Evolutionary conservation across 148 eudicot genomes (phyloP).

Genomic region (Amaranthus hypochondriacus): DNA sequence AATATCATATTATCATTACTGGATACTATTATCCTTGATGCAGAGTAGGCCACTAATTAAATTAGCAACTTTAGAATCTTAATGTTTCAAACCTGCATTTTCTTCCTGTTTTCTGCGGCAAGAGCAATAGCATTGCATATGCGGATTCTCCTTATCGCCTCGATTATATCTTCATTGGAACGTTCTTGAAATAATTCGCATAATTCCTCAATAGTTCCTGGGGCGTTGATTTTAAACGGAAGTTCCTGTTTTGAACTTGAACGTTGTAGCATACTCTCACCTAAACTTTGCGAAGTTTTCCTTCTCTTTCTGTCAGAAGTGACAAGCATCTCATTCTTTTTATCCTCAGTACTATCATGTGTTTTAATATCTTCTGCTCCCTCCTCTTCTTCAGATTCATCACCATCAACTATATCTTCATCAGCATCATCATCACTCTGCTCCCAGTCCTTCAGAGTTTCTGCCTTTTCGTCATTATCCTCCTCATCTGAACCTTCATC

Average conservation of each 20-base stretch:
- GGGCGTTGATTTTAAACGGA: constrained; percentile 85
- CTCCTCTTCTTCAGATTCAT: constrained; percentile 26
- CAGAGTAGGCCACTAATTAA: neutral
- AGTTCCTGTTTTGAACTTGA: constrained; percentile 46
- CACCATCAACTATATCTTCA: constrained; percentile 31
- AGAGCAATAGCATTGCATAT: constrained; percentile 64
- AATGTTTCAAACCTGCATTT: constrained; percentile 69
- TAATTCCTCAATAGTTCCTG: constrained; percentile 65
- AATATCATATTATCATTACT: neutral
- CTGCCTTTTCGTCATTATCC: constrained; percentile 42
- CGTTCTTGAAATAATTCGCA: constrained; percentile 46
- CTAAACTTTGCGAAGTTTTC: constrained; percentile 18
- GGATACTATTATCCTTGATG: neutral
- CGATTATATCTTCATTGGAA: constrained; percentile 59
- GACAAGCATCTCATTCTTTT: constrained; percentile 23
- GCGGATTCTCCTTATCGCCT: constrained; percentile 81
- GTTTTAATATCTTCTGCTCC: constrained; percentile 24
- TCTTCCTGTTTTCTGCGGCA: constrained; percentile 87
- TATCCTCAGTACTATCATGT: constrained; percentile 14
- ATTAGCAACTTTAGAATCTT: neutral
- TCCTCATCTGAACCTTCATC: constrained; percentile 28
- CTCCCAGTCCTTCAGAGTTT: constrained; percentile 84
- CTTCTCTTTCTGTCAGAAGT: constrained; percentile 24
- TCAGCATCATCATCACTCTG: constrained; percentile 86
- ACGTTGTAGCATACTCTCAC: constrained; percentile 27